Percentiles rank a stretch among this genome's conserved stretches.
These are phyloP conservation scores for Umbellularia californica DNA, from an alignment of 164 flowering plant genomes.

Conservation along the genomic window DNA sequence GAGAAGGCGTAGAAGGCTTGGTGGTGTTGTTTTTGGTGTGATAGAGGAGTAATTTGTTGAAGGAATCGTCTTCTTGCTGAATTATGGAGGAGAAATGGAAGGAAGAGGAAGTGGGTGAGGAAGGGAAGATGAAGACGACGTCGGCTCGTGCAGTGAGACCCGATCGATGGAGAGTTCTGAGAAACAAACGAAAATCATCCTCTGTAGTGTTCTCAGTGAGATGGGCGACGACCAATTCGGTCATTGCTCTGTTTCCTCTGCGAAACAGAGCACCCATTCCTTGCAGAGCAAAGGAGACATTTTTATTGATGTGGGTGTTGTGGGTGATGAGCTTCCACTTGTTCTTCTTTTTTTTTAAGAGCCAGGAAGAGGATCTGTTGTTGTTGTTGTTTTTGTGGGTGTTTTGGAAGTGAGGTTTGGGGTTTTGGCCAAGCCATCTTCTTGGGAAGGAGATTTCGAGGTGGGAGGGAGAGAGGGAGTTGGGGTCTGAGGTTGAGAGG, in stretches of 20 bases:
- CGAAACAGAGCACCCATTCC: constrained; percentile 66
- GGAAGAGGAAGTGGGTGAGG: constrained; percentile 8
- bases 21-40: constrained; percentile 7
- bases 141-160: constrained; percentile 51
- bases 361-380: not conserved
- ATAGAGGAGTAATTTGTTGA: constrained; percentile 36
- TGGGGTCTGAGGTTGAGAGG: constrained; percentile 47
- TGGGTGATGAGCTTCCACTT: not conserved
- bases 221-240: constrained; percentile 68
- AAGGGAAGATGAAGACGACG: constrained; percentile 43
- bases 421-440: constrained; percentile 24
- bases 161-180: constrained; percentile 49
- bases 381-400: not conserved
- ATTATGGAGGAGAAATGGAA: constrained; percentile 26
- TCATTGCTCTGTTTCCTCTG: constrained; percentile 65
- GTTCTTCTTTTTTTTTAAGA: not conserved
- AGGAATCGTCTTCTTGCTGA: constrained; percentile 53
- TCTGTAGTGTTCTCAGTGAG: constrained; percentile 31
- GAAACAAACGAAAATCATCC: constrained; percentile 42
- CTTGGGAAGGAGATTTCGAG: constrained; percentile 15
- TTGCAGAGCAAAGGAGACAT: constrained; percentile 48
- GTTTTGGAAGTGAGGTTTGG: not conserved
- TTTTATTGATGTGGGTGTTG: not conserved
- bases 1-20: constrained; percentile 1
- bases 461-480: constrained; percentile 6